Conservation (phyloP, 768 basidiomycete genomes). For the Suillus tomentosus region DNA sequence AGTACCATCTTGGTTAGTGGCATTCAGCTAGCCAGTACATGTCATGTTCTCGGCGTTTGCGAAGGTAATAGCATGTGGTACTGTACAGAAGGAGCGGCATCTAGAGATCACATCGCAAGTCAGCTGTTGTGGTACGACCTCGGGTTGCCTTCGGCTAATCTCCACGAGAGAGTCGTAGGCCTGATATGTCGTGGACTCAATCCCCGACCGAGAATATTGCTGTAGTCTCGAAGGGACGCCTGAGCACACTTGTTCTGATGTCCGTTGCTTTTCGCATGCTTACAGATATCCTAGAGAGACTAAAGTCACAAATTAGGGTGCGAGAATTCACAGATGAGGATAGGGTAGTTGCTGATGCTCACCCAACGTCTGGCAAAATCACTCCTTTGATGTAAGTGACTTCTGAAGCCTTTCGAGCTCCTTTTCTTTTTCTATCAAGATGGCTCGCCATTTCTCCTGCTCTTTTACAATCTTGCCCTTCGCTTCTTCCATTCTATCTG, state of each 20-base stretch:
- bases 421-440: conserved; percentile 78
- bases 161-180: neutral
- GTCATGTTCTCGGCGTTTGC: neutral
- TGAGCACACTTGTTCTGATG: neutral
- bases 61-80: neutral
- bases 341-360: neutral
- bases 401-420: conserved; percentile 74
- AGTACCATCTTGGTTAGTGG: neutral
- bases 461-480: conserved; percentile 69
- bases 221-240: neutral
- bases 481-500: conserved; percentile 76
- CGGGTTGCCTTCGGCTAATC: neutral
- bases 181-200: neutral
- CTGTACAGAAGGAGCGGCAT: neutral
- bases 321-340: neutral
- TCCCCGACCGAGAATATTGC: neutral
- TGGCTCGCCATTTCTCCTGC: conserved; percentile 70
- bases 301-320: neutral
- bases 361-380: neutral
- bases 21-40: neutral
- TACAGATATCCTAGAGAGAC: neutral
- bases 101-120: neutral
- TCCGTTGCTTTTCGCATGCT: neutral
- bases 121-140: neutral
- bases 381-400: conserved; percentile 28